Percentiles rank a stretch among this genome's conserved stretches.
phyloP scores from a whole-genome alignment of 73 alveolate genomes.

The Tetrahymena elliotti region DNA sequence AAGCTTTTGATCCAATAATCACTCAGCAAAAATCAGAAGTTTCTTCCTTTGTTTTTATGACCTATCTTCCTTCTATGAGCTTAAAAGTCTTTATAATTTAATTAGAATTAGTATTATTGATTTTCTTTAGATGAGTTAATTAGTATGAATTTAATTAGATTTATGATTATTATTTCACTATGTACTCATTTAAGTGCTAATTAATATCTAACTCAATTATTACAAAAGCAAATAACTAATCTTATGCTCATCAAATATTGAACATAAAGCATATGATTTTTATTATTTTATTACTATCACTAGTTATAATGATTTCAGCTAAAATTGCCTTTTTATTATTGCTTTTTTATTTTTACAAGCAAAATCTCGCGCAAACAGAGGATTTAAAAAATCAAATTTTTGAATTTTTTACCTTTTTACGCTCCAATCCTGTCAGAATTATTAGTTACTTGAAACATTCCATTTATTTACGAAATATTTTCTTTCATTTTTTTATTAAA shows the following conservation, averaged over 20 bases:
- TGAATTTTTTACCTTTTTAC: not conserved
- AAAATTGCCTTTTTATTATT: not conserved
- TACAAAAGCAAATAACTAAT: too few species aligned
- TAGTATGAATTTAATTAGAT: not conserved
- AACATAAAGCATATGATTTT: not conserved
- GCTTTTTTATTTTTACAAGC: not conserved
- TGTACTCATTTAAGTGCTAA: not conserved
- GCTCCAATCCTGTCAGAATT: not conserved
- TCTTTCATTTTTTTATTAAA: not conserved
- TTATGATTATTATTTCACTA: not conserved
- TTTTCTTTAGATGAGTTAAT: not conserved
- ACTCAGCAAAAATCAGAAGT: not conserved
- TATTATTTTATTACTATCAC: too few species aligned
- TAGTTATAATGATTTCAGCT: not conserved
- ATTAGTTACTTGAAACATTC: not conserved
- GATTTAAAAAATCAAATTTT: not conserved
- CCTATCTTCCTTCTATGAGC: too few species aligned
- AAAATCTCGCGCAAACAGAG: not conserved
- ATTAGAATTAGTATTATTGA: not conserved
- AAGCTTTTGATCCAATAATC: not conserved
- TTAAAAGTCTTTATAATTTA: too few species aligned
- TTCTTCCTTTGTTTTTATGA: too few species aligned
- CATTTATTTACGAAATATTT: not conserved
- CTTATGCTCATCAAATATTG: not conserved
- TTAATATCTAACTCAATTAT: not conserved